Evolutionary conservation across 371 early-diverging fungal species (phyloP), one percentile per base, ranked within the genome.

Genomic region (Circinella umbellata): DNA sequence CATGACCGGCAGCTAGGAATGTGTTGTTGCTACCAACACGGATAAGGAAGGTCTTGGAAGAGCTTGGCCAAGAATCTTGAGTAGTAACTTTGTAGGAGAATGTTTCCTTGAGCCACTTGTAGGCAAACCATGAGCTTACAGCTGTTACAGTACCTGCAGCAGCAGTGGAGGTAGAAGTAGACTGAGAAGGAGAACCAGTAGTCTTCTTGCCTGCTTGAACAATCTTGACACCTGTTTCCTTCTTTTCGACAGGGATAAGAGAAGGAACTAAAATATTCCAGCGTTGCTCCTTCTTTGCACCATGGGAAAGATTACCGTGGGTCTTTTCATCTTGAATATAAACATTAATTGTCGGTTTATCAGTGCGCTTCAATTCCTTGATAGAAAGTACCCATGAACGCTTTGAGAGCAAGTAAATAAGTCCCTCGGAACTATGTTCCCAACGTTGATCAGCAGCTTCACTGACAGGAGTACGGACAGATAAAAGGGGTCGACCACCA

Each of bases 231-330:
- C 77, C 76, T 35, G 71, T 70, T 62, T 76, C 76, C 42, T 70
- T 70, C 64, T 74, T 68, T 10, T 67, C 66, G 27, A 63, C 67
- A 66, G 80, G 79, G 48, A 82, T 80, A 20, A 82, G 69, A n/a
- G 75, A 66, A 51, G 83, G 83, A 1, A 83, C 59, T 48, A 83
- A 60, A 38, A 83, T 69, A 37, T 76, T 78, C 83, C 83, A 83
- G n/a, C 74, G 79, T 59, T 79, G 79, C 61, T 82, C 80, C 39
- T 69, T 69, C 2, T 76, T 76, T 61, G 82, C 76, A 63, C 73
- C 69, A 27, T 76, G 64, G 15, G 74, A 74, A 27, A 72, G 69
- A 61, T 75, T 73, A 47, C 69, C 55, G 57, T 75, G 74, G 7
- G 71, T 64, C 64, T 79, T 77, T 39, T 77, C 74, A 53, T 83